Percentiles rank a stretch among this genome's conserved stretches.
Evolutionary conservation across 345 rosid genomes (phyloP).

Genomic region (Syzygium aqueum): DNA sequence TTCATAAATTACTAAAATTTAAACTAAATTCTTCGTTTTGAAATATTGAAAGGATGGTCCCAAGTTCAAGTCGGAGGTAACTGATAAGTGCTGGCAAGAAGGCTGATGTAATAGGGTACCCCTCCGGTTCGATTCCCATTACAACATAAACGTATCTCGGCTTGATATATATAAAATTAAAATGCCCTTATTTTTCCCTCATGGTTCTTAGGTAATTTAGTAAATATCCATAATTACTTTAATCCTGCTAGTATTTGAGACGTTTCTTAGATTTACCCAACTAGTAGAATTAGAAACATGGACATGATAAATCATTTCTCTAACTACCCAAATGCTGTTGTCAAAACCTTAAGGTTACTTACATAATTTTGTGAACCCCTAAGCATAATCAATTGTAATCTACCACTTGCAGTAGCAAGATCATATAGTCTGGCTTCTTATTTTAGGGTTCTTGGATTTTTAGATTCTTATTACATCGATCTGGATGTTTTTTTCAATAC

Average conservation of each 20-base stretch:
- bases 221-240: neutral
- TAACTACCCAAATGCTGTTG: neutral
- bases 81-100: neutral
- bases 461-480: neutral
- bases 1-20: neutral
- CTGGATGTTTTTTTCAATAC: neutral
- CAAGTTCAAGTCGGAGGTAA: neutral
- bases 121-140: neutral
- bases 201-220: neutral
- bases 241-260: neutral
- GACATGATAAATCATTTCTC: neutral
- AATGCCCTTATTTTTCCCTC: neutral
- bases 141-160: neutral
- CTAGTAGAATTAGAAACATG: neutral
- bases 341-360: neutral
- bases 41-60: neutral
- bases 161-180: neutral
- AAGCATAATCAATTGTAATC: neutral
- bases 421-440: neutral
- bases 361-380: neutral
- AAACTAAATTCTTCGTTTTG: neutral
- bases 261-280: neutral
- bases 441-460: neutral
- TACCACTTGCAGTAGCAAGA: neutral
- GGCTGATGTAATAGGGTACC: neutral